Conservation (phyloP, 2,329 filamentous ascomycete species). For the Neurospora crassa region DNA sequence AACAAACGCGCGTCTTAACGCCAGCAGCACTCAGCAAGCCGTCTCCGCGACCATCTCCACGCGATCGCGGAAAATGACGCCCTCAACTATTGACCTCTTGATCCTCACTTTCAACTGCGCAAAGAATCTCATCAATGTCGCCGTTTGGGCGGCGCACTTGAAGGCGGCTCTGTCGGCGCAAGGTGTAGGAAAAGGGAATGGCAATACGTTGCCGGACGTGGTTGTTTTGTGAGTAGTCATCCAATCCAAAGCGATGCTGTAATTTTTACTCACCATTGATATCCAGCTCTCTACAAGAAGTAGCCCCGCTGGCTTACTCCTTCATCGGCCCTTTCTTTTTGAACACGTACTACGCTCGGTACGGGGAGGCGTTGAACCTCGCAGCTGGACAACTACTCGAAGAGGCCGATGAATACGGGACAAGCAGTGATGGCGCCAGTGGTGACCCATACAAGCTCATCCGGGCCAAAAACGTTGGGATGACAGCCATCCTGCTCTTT, state of each 20-base stretch:
- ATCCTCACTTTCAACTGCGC: constrained; percentile 87
- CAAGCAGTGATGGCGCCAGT: constrained; percentile 11
- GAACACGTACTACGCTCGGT: constrained; percentile 62
- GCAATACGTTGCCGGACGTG: constrained; percentile 35
- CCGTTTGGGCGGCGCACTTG: constrained; percentile 63
- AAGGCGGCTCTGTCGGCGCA: constrained; percentile 44
- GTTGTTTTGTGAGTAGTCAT: constrained; percentile 43
- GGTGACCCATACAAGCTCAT: constrained; percentile 53
- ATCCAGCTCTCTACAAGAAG: constrained; percentile 71
- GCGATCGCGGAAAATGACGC: constrained; percentile 22
- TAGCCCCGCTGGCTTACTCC: constrained; percentile 72
- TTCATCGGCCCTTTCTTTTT: constrained; percentile 81
- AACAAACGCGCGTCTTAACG: neutral
- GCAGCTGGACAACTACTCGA: constrained; percentile 42
- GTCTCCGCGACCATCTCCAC: neutral
- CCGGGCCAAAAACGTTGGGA: constrained; percentile 65
- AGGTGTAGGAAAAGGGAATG: constrained; percentile 24
- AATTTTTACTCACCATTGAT: neutral
- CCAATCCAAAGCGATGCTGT: neutral
- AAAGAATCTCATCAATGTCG: constrained; percentile 57
- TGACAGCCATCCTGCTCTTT: constrained; percentile 86
- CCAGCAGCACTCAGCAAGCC: neutral
- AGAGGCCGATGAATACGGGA: constrained; percentile 8
- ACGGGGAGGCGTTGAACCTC: constrained; percentile 61
- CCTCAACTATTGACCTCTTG: constrained; percentile 56